A percentile compares a stretch with the other conserved stretches of the same genome.
Evolutionary conservation across 1,284 basidiomycete genomes (phyloP).

Genomic region (Fistulinella cinereoalba): DNA sequence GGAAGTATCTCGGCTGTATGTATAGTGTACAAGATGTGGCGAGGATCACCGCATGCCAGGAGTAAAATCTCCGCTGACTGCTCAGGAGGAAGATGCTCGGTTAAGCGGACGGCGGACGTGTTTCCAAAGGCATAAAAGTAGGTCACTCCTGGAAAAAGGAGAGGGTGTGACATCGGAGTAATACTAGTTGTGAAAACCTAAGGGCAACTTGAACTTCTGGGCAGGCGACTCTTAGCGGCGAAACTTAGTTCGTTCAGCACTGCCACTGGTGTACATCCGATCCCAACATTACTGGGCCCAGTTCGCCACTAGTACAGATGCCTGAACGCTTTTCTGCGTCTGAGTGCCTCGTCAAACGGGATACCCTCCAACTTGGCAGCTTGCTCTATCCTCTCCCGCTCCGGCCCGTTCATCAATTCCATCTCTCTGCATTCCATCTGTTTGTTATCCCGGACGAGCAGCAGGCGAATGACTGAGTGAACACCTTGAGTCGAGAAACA

Average conservation of each 20-base stretch:
- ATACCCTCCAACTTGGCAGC: slow-evolving; percentile 51
- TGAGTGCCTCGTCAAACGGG: slow-evolving; percentile 51
- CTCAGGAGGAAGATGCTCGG: slow-evolving; percentile 47
- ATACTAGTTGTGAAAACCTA: no score
- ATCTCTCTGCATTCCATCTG: slow-evolving; percentile 46
- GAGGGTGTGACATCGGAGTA: slow-evolving; percentile 38
- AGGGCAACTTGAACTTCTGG: no score
- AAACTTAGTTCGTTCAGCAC: no score
- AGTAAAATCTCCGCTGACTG: slow-evolving; percentile 46
- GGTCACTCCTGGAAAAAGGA: slow-evolving; percentile 26
- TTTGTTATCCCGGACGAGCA: slow-evolving; percentile 46
- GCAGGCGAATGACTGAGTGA: slow-evolving; percentile 42
- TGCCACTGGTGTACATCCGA: no score
- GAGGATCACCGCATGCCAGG: slow-evolving; percentile 57
- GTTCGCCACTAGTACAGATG: slow-evolving; percentile 19
- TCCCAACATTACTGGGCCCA: no score
- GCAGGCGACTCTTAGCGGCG: no score
- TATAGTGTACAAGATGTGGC: slow-evolving; percentile 54
- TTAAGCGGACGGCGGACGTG: slow-evolving; percentile 50
- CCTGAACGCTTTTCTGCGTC: slow-evolving; percentile 39
- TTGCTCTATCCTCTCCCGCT: slow-evolving; percentile 45
- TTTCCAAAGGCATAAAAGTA: slow-evolving; percentile 60
- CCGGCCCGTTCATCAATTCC: slow-evolving; percentile 40
- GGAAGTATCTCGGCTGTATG: slow-evolving; percentile 6
- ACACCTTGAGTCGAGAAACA: background rate